Evolutionary conservation across 352 stramenopile genomes (phyloP).

Genomic region (Elongisporangium anandrum): DNA sequence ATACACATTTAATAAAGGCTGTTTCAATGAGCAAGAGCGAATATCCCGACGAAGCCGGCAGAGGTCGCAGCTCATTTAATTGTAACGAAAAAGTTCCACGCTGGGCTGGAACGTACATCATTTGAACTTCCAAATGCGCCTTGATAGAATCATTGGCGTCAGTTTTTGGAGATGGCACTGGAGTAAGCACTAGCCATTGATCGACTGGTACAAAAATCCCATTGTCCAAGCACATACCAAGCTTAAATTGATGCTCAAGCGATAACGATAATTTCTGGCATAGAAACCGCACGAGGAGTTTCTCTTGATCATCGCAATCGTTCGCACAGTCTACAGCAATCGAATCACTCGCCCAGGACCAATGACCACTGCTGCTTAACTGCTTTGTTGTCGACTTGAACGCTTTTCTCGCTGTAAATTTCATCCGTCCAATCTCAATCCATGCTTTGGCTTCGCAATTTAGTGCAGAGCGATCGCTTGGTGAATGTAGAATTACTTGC

Average conservation of each 20-base stretch:
- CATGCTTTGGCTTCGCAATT: neutral
- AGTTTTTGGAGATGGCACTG: neutral
- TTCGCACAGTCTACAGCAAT: conserved; percentile 9
- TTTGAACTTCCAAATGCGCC: conserved; percentile 14
- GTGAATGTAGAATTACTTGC: neutral
- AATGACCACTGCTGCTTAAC: conserved; percentile 3
- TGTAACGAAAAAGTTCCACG: conserved; percentile 11
- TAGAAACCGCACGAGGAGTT: conserved; percentile 7
- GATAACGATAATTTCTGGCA: neutral
- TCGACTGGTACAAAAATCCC: conserved; percentile 8
- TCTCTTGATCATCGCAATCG: neutral
- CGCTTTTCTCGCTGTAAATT: neutral
- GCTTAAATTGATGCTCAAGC: neutral
- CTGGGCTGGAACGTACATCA: conserved; percentile 16
- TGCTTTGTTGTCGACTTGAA: neutral
- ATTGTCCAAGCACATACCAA: conserved; percentile 1
- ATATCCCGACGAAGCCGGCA: conserved; percentile 1
- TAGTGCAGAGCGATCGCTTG: neutral
- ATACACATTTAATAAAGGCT: conserved; percentile 19
- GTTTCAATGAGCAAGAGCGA: conserved; percentile 11
- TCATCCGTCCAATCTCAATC: neutral
- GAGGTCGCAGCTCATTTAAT: conserved; percentile 4
- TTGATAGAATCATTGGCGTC: neutral
- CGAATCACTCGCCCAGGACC: conserved; percentile 23
- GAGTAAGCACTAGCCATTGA: conserved; percentile 10